Evolutionary conservation across 2,329 filamentous ascomycete genomes (phyloP), one percentile per base, ranked within the genome.

Genomic region (Penicillium sp.): DNA sequence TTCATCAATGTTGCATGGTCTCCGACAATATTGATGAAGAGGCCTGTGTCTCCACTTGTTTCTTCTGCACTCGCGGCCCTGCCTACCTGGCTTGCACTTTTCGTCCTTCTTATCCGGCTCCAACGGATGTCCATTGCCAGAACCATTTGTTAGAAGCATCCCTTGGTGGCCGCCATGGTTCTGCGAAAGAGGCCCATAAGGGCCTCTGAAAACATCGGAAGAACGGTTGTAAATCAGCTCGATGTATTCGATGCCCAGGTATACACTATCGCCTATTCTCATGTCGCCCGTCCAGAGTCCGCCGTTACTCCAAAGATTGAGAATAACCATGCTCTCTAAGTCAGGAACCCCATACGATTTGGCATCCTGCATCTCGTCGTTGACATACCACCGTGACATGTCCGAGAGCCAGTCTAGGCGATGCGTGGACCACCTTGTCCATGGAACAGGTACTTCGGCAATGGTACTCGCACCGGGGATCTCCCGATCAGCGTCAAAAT

Each of bases 291-390:
- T 69, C 70, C 71, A 73, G 3, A 57, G 19, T 0, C 69, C 68
- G 1, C 71, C 71, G 51, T 72, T 65, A 46, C 69, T 72, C 71
- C 71, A 73, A 12, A 73, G 61, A 43, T 72, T 73, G 42, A 73
- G 49, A 15, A 68, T 62, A 15, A 73, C 34, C 51, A 64, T 61
- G 51, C 69, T 72, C 17, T 67, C 64, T 26, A 62, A 52, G 39
- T 62, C 55, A 1, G 70, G 70, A 2, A 72, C 69, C 3, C 62
- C 56, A 29, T 69, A 69, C 3, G 59, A 57, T 37, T 67, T 68
- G n/a, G 57, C 55, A 6, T 63, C 59, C 41, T 63, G 60, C 2
- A 66, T 40, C 26, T 57, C 42, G 15, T 58, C 57, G 49, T 72
- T 60, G 15, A 68, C 61, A 49, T 66, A 71, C 70, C 70, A 73